A percentile compares a stretch with the other conserved stretches of the same genome.
These are phyloP conservation scores for Liquidambar formosana DNA, from an alignment of 164 flowering plant genomes.

Conservation along the genomic window DNA sequence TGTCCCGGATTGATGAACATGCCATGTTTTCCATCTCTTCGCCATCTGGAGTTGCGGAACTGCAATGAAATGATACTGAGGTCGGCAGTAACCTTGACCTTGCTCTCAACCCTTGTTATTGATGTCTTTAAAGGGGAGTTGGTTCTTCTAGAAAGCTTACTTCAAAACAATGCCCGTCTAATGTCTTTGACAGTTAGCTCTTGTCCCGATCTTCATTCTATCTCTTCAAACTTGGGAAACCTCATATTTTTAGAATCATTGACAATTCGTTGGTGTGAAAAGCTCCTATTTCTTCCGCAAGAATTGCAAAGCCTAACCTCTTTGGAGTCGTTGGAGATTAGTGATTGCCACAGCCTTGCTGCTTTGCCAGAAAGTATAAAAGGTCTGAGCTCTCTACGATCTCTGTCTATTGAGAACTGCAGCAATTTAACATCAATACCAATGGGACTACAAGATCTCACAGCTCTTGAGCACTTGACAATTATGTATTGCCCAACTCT, in stretches of 20 bases:
- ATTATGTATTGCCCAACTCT: no score
- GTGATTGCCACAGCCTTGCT: constrained; percentile 1
- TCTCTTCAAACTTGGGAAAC: constrained; percentile 7
- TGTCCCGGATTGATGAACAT: constrained; percentile 13
- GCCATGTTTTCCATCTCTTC: constrained; percentile 12
- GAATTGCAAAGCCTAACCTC: constrained; percentile 3
- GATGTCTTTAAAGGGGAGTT: neutral
- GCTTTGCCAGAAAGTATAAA: neutral
- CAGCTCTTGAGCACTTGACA: constrained; percentile 10
- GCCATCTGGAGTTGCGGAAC: neutral
- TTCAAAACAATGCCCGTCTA: constrained; percentile 10
- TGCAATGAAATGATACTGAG: neutral
- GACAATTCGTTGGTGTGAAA: constrained; percentile 13
- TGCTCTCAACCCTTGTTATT: constrained; percentile 15
- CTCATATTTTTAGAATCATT: constrained; percentile 14
- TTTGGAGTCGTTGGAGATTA: constrained; percentile 9
- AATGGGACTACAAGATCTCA: constrained; percentile 6
- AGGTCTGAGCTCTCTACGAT: constrained; percentile 11
- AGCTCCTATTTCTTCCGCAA: constrained; percentile 8
- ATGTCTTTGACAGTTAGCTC: constrained; percentile 3
- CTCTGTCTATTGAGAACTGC: constrained; percentile 20
- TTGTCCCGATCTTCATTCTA: constrained; percentile 14
- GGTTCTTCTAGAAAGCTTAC: constrained; percentile 11
- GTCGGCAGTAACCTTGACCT: constrained; percentile 7
- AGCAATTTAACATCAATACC: neutral